These are phyloP conservation scores for Citrus inodora DNA, from an alignment of 345 rosid genomes.

Conservation along the genomic window DNA sequence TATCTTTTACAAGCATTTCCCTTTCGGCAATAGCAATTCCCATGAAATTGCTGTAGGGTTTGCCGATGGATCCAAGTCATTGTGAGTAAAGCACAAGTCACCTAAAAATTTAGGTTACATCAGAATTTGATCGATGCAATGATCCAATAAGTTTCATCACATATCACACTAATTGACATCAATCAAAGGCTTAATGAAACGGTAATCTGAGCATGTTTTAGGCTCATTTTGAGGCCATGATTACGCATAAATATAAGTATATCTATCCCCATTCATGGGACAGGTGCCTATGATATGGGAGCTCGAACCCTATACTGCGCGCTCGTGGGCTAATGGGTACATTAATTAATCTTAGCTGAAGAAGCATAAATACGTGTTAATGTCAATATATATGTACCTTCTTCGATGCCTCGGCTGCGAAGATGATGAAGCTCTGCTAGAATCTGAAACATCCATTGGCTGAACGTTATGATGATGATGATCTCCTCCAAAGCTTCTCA, in stretches of 20 bases:
- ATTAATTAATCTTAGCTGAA: neutral
- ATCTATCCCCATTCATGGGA: neutral
- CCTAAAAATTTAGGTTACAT: neutral
- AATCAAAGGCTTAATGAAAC: neutral
- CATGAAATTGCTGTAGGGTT: constrained; percentile 1
- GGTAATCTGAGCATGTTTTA: neutral
- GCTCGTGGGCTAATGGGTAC: neutral
- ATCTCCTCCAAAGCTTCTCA: constrained; percentile 8
- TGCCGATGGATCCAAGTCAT: neutral
- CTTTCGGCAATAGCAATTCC: neutral
- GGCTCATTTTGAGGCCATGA: neutral
- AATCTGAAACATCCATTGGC: constrained; percentile 11
- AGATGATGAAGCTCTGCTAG: constrained; percentile 24
- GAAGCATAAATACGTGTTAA: neutral
- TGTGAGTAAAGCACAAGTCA: neutral
- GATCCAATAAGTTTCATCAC: neutral
- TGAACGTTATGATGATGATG: neutral
- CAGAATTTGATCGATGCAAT: neutral
- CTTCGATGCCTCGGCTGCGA: constrained; percentile 34
- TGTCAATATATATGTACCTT: constrained; percentile 24
- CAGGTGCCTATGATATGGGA: too few species aligned
- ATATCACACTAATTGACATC: neutral
- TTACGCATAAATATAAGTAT: too few species aligned
- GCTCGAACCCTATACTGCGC: neutral
- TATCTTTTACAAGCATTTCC: neutral